These are phyloP conservation scores for Schoenoplectus triqueter DNA, from an alignment of 202 grass and related monocot genomes.

Conservation along the genomic window DNA sequence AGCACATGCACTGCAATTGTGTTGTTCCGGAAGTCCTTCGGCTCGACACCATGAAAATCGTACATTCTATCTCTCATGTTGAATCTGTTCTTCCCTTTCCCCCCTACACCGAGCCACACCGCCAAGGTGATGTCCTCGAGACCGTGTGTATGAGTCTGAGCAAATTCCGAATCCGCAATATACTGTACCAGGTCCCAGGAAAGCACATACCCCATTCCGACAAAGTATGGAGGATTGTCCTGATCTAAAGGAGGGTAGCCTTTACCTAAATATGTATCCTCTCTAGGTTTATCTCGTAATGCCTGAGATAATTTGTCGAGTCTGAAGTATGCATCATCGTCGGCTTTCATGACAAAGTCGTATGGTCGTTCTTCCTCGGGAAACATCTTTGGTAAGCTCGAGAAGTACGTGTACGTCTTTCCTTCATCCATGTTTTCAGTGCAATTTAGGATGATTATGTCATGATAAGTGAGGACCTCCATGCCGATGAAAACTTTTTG, in stretches of 20 bases:
- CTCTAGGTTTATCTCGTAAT: conserved; percentile 54
- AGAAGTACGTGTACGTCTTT: conserved; percentile 75
- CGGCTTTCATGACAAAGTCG: conserved; percentile 89
- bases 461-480: conserved; percentile 63
- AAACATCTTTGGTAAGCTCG: conserved; percentile 40
- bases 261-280: conserved; percentile 77
- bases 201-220: conserved; percentile 74
- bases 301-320: conserved; percentile 53
- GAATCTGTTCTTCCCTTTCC: conserved; percentile 61
- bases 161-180: conserved; percentile 49
- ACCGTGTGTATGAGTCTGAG: conserved; percentile 46
- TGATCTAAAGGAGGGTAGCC: conserved; percentile 61
- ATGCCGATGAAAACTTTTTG: conserved; percentile 66
- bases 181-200: conserved; percentile 73
- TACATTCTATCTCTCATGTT: conserved; percentile 74
- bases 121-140: conserved; percentile 69
- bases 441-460: conserved; percentile 76
- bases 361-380: conserved; percentile 46
- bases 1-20: conserved; percentile 77
- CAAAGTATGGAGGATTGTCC: conserved; percentile 75
- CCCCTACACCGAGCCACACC: conserved; percentile 49
- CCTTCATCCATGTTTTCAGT: conserved; percentile 82
- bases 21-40: conserved; percentile 58
- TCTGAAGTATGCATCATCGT: conserved; percentile 70
- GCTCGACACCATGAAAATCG: conserved; percentile 59